Percentiles rank a stretch among this genome's conserved stretches.
phyloP scores from a whole-genome alignment of 805 yeast species.

The Suhomyces faveliae region DNA sequence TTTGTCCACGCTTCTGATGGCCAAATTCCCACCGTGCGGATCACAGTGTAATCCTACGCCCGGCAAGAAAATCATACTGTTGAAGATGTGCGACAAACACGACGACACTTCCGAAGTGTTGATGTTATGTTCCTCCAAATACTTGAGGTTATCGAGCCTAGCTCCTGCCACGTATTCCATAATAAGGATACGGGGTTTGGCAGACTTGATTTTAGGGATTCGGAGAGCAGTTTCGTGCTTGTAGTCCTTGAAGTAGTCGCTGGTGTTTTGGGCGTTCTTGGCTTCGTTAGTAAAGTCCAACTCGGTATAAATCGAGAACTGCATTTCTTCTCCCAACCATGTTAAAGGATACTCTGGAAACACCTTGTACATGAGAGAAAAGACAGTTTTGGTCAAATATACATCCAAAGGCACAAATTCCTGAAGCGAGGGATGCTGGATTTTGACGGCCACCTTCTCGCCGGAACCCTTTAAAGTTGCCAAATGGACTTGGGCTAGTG shows the following conservation, averaged over 20 bases:
- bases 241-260: conserved; percentile 58
- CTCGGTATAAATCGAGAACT: conserved; percentile 84
- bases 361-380: conserved; percentile 65
- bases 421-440: conserved; percentile 86
- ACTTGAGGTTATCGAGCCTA: conserved; percentile 73
- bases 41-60: conserved; percentile 93
- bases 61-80: conserved; percentile 93
- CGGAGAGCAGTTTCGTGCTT: conserved; percentile 68
- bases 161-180: conserved; percentile 88
- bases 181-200: conserved; percentile 68
- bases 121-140: conserved; percentile 60
- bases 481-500: conserved; percentile 91
- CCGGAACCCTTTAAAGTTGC: conserved; percentile 62
- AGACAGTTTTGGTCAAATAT: conserved; percentile 71
- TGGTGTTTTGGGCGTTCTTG: conserved; percentile 69
- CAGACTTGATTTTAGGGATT: conserved; percentile 69
- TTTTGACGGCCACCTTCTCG: conserved; percentile 84
- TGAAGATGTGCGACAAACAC: conserved; percentile 87
- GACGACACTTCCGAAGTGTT: conserved; percentile 75
- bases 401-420: conserved; percentile 92
- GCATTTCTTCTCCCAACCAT: conserved; percentile 95
- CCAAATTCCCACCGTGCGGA: conserved; percentile 96
- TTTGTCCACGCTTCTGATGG: conserved; percentile 52
- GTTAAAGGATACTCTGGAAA: conserved; percentile 92
- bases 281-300: conserved; percentile 88